phyloP scores from a whole-genome alignment of 2,329 filamentous ascomycete genomes.

The Claviceps fusiformis region DNA sequence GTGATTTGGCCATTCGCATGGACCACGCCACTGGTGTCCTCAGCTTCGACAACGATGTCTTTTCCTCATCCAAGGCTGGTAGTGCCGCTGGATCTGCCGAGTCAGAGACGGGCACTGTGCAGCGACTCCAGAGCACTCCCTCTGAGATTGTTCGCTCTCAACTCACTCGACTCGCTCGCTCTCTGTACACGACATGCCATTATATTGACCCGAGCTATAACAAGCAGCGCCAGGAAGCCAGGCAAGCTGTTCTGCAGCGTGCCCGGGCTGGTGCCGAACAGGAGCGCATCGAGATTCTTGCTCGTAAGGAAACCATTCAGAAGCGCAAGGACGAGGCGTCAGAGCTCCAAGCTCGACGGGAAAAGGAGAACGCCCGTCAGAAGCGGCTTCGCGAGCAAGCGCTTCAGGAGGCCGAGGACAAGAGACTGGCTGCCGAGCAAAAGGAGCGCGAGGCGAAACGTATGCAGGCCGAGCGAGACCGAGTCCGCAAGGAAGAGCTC shows the following conservation, averaged over 20 bases:
- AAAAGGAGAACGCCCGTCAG: constrained; percentile 82
- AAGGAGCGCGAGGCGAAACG: constrained; percentile 79
- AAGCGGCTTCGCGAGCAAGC: constrained; percentile 80
- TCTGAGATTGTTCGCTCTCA: constrained; percentile 96
- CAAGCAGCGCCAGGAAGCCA: constrained; percentile 64
- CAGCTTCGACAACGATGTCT: constrained; percentile 95
- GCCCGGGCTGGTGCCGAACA: constrained; percentile 81
- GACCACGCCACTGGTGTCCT: constrained; percentile 90
- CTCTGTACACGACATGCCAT: constrained; percentile 84
- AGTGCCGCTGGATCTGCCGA: constrained; percentile 79
- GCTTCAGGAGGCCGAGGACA: constrained; percentile 77
- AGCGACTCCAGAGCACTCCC: constrained; percentile 92
- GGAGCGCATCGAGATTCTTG: constrained; percentile 75
- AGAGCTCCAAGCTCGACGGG: constrained; percentile 72
- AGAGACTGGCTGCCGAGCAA: constrained; percentile 83
- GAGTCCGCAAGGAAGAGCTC: constrained; percentile 83
- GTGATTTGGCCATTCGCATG: constrained; percentile 88
- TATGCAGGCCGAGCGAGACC: constrained; percentile 73
- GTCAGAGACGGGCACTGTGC: constrained; percentile 68
- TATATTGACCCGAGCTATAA: constrained; percentile 89
- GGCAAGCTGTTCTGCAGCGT: constrained; percentile 64
- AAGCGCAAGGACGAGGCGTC: constrained; percentile 96
- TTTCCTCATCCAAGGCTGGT: constrained; percentile 88
- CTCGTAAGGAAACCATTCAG: constrained; percentile 80
- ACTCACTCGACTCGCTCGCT: constrained; percentile 79